Percentiles rank a stretch among this genome's conserved stretches.
These are phyloP conservation scores for Vitis riparia DNA, from an alignment of 164 flowering plant species.

Conservation along the genomic window DNA sequence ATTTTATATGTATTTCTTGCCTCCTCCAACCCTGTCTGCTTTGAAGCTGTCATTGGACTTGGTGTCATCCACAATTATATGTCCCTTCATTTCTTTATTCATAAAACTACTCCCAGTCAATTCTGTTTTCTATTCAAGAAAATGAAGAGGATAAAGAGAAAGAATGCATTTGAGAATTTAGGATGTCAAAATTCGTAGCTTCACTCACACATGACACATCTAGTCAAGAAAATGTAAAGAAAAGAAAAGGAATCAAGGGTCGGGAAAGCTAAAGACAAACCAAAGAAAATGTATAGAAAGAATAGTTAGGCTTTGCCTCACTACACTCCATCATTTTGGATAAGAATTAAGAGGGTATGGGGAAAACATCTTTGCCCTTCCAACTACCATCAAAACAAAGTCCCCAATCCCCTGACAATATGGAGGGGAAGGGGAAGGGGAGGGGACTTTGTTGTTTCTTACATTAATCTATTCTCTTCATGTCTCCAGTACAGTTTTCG, in stretches of 20 bases:
- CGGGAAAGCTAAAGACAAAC: background rate
- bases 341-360: conserved; percentile 34
- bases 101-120: conserved; percentile 17
- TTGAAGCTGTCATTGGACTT: conserved; percentile 41
- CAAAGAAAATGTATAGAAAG: background rate
- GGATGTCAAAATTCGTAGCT: conserved; percentile 27
- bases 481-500: no score
- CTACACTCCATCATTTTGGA: conserved; percentile 27
- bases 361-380: conserved; percentile 26
- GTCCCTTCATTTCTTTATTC: conserved; percentile 19
- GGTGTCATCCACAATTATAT: conserved; percentile 39
- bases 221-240: conserved; percentile 8
- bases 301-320: conserved; percentile 4
- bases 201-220: conserved; percentile 15
- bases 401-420: conserved; percentile 17
- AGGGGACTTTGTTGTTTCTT: no score
- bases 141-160: conserved; percentile 4
- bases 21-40: conserved; percentile 37
- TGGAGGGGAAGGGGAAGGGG: background rate
- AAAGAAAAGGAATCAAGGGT: background rate
- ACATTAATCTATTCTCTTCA: no score
- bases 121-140: conserved; percentile 14
- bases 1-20: background rate
- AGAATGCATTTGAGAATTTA: conserved; percentile 16
- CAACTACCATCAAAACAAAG: conserved; percentile 33